phyloP scores from a whole-genome alignment of 2,329 filamentous ascomycete genomes.

The Botrytis squamosa region DNA sequence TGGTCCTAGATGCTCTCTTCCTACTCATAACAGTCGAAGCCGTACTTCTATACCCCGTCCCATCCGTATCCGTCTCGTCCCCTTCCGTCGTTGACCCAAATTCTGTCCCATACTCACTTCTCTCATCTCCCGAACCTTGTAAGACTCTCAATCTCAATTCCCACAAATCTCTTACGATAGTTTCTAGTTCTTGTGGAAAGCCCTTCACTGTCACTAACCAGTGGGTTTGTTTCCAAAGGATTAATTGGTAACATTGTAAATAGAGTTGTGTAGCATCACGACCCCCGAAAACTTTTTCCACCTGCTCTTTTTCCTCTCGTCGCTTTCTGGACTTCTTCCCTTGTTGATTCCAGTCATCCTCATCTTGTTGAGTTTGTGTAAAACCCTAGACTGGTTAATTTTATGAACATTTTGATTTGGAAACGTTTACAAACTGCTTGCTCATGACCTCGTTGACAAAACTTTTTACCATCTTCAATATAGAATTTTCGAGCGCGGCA shows the following conservation, averaged over 20 bases:
- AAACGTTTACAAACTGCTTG: slow-evolving; percentile 49
- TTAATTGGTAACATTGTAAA: slow-evolving; percentile 78
- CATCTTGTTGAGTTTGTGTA: slow-evolving; percentile 54
- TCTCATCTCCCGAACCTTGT: slow-evolving; percentile 41
- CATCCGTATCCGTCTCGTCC: slow-evolving; percentile 40
- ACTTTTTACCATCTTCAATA: slow-evolving; percentile 61
- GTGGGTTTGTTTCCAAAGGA: slow-evolving; percentile 77
- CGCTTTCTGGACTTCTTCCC: slow-evolving; percentile 56
- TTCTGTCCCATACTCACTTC: slow-evolving; percentile 38
- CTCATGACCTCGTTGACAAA: slow-evolving; percentile 64
- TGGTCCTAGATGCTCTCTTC: slow-evolving; percentile 24
- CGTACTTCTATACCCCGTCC: slow-evolving; percentile 43
- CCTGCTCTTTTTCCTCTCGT: slow-evolving; percentile 58
- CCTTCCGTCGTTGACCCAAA: slow-evolving; percentile 41
- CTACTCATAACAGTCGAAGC: slow-evolving; percentile 47
- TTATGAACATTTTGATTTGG: slow-evolving; percentile 3
- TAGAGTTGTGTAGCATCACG: slow-evolving; percentile 73
- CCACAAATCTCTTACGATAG: slow-evolving; percentile 82
- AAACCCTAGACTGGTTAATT: slow-evolving; percentile 35
- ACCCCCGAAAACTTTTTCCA: slow-evolving; percentile 60
- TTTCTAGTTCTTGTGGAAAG: slow-evolving; percentile 72
- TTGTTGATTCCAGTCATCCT: slow-evolving; percentile 65
- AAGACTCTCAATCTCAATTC: slow-evolving; percentile 51
- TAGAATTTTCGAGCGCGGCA: slow-evolving; percentile 60
- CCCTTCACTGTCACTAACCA: slow-evolving; percentile 68